A percentile compares a stretch with the other conserved stretches of the same genome.
phyloP scores from a whole-genome alignment of 805 yeast genomes.

The Candida hispaniensis region DNA sequence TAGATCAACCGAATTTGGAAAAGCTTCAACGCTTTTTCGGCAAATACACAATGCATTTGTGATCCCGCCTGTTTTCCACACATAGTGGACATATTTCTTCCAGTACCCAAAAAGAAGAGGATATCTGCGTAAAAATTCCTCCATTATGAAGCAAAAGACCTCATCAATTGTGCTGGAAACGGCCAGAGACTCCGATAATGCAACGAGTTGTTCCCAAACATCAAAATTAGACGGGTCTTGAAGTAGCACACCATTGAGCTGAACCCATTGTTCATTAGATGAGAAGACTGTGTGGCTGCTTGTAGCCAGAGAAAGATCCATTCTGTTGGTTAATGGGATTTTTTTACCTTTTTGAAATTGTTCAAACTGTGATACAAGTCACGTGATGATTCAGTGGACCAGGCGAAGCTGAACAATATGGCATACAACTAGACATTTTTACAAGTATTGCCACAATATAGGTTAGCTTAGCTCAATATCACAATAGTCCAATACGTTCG shows the following conservation, averaged over 20 bases:
- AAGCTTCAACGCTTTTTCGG: slow-evolving; percentile 28
- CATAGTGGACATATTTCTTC: slow-evolving; percentile 31
- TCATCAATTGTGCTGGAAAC: slow-evolving; percentile 1
- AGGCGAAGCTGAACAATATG: too few relatives aligned
- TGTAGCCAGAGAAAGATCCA: too few relatives aligned
- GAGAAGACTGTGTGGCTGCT: too few relatives aligned
- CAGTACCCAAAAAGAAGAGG: slow-evolving; percentile 36
- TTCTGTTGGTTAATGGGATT: too few relatives aligned
- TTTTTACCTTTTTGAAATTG: too few relatives aligned
- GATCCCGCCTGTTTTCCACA: slow-evolving; percentile 18
- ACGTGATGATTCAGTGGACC: too few relatives aligned
- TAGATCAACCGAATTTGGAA: slow-evolving; percentile 27
- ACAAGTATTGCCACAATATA: too few relatives aligned
- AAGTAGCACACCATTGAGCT: slow-evolving; percentile 8
- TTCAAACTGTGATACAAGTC: too few relatives aligned
- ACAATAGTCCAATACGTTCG: too few relatives aligned
- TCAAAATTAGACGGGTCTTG: slow-evolving; percentile 10
- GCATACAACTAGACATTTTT: too few relatives aligned
- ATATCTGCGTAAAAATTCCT: slow-evolving; percentile 26
- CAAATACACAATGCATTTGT: slow-evolving; percentile 20
- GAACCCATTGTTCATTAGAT: too few relatives aligned
- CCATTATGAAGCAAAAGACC: slow-evolving; percentile 12
- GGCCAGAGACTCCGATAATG: slow-evolving; percentile 2
- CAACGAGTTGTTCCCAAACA: slow-evolving; percentile 7
- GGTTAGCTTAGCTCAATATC: too few relatives aligned